Evolutionary conservation across 768 basidiomycete species (phyloP).

Genomic region (Exsudoporus frostii): DNA sequence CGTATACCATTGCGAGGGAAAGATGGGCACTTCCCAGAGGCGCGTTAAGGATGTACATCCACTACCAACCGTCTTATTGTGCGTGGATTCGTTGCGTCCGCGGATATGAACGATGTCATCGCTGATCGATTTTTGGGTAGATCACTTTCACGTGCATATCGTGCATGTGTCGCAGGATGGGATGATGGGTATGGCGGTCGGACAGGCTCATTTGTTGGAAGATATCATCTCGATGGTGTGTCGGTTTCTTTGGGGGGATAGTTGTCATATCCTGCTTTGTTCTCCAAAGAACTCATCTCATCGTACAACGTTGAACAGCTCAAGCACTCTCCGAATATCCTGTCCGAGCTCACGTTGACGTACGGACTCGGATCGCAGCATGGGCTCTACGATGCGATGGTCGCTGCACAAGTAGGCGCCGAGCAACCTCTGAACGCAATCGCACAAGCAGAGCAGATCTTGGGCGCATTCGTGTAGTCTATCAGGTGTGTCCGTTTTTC

Average conservation of each 20-base stretch:
- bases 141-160: constrained; percentile 94
- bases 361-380: constrained; percentile 85
- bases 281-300: not conserved
- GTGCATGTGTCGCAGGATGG: constrained; percentile 67
- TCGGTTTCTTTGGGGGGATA: not conserved
- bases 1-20: constrained; percentile 48
- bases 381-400: constrained; percentile 54
- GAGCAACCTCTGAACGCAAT: not conserved
- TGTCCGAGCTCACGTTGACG: constrained; percentile 72
- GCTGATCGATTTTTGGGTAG: constrained; percentile 36
- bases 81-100: constrained; percentile 21
- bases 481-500: not conserved
- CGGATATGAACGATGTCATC: not conserved
- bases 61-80: constrained; percentile 98
- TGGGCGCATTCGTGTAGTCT: not conserved
- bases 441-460: not conserved
- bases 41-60: constrained; percentile 75
- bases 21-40: constrained; percentile 66
- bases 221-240: constrained; percentile 84
- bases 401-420: constrained; percentile 28
- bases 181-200: constrained; percentile 70
- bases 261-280: not conserved
- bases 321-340: constrained; percentile 54
- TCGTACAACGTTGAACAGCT: constrained; percentile 44
- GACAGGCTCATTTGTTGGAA: constrained; percentile 91